A percentile compares a stretch with the other conserved stretches of the same genome.
Conservation (phyloP, 2,329 filamentous ascomycete genomes). For the Periconia macrospinosa region DNA sequence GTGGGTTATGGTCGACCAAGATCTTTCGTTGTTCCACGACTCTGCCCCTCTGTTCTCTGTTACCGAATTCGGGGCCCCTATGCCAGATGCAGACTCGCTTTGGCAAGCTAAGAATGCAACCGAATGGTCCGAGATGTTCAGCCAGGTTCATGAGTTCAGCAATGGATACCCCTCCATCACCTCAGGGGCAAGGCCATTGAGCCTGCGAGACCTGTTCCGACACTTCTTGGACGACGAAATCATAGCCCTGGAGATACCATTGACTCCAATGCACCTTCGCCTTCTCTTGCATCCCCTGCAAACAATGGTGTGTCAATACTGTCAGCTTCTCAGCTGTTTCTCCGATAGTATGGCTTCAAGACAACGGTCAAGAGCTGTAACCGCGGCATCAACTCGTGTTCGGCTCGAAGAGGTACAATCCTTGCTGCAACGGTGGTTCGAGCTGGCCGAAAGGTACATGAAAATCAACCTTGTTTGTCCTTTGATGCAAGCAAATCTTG, state of each 20-base stretch:
- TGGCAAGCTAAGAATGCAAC: constrained; percentile 63
- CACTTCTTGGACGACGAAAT: constrained; percentile 68
- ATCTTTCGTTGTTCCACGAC: constrained; percentile 50
- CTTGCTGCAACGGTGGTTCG: constrained; percentile 68
- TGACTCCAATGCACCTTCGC: constrained; percentile 63
- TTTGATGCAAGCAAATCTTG: constrained; percentile 65
- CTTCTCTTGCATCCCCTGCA: constrained; percentile 70
- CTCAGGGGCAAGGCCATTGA: constrained; percentile 57
- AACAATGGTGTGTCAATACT: constrained; percentile 64
- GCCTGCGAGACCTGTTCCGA: constrained; percentile 67
- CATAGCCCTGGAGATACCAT: constrained; percentile 50
- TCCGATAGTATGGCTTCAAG: constrained; percentile 56
- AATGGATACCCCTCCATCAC: constrained; percentile 58
- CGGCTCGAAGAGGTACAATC: constrained; percentile 67
- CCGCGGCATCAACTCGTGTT: constrained; percentile 61
- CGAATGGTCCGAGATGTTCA: constrained; percentile 63
- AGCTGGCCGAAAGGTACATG: constrained; percentile 60
- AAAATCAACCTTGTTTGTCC: constrained; percentile 61
- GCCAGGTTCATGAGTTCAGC: constrained; percentile 60
- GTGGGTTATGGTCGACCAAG: constrained; percentile 75
- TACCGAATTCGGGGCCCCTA: constrained; percentile 65
- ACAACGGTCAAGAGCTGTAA: constrained; percentile 54
- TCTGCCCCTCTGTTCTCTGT: constrained; percentile 59
- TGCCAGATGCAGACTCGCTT: constrained; percentile 64
- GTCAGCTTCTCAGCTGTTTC: constrained; percentile 67